A percentile compares a stretch with the other conserved stretches of the same genome.
Conservation (phyloP, 2,329 filamentous ascomycete genomes). For the Tricladium varicosporioides region DNA sequence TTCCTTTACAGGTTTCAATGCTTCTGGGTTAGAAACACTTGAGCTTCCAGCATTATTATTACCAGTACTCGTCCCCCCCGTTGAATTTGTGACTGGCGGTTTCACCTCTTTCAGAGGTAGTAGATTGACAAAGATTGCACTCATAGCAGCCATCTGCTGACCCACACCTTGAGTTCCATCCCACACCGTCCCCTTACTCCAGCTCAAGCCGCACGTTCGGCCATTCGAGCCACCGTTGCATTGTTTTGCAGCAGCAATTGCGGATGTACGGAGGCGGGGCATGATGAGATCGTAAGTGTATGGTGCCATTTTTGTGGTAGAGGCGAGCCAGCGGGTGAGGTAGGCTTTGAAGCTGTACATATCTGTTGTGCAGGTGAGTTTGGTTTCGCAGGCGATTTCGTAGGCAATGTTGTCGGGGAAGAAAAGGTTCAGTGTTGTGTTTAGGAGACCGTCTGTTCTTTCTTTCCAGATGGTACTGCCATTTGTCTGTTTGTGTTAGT, state of each 20-base stretch:
- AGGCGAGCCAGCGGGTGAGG: constrained; percentile 58
- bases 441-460: constrained; percentile 36
- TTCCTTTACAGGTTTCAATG: constrained; percentile 28
- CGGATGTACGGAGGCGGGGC: constrained; percentile 53
- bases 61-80: constrained; percentile 49
- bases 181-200: constrained; percentile 46
- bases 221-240: constrained; percentile 59
- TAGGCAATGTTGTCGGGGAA: constrained; percentile 54
- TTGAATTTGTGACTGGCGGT: constrained; percentile 44
- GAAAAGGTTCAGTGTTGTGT: constrained; percentile 34
- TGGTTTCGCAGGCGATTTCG: constrained; percentile 58
- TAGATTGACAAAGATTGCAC: constrained; percentile 49
- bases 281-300: constrained; percentile 54
- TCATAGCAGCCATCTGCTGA: constrained; percentile 67
- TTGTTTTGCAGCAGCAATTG: constrained; percentile 52
- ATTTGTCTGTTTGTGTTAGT: constrained; percentile 29
- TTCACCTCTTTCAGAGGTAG: constrained; percentile 35
- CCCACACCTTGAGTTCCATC: constrained; percentile 51
- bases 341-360: constrained; percentile 67
- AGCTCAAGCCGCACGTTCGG: constrained; percentile 59
- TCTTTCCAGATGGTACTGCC: constrained; percentile 38
- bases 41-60: constrained; percentile 31
- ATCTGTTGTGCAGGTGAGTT: constrained; percentile 56
- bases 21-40: neutral
- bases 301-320: constrained; percentile 56